Evolutionary conservation across 495 filamentous ascomycete species (phyloP), one percentile per base, ranked within the genome.

Genomic region (Penicillium pancosmium): DNA sequence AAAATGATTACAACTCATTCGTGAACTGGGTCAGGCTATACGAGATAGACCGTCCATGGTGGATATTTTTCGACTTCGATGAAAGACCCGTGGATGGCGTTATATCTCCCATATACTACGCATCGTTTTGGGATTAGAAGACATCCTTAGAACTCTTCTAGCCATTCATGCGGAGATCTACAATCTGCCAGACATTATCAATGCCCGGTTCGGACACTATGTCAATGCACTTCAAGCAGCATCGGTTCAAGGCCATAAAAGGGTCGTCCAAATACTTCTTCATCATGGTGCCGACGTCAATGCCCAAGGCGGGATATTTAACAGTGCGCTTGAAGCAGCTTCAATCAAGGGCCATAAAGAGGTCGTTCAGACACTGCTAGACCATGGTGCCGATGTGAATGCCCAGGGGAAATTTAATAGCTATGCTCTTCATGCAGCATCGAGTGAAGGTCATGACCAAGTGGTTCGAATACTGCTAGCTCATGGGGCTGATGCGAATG

Each of bases 191-290:
- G 55, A 62, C 25, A 66, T 65, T 48, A 52, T 38, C n/a, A 38
- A 38, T 38, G 0, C 27, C 35, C 59, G 59, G 48, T 57, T 50
- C 50, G 58, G 61, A 54, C 0, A 12, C 2, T 52, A 52, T 54
- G 57, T 41, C 27, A 60, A 55, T 56, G 59, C 60, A 25, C 58
- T 68, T 2, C 62, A 62, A 27, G 60, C 59, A 23, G 65, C 67
- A 46, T 58, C 59, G 53, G n/a, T 0, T 5, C 16, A 18, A 18
- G 64, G 62, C 31, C 48, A 68, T 41, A 43, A 49, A 9, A 46
- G 54, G 25, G 46, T 69, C 15, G 69, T 70, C 11, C 62, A 68
- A 16, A 55, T 53, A 18, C 58, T 72, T 10, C 44, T 71, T 15
- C 69, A 66, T 25, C 34, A 51, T 36, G 68, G 62, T 36, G 60